These are phyloP conservation scores for Debaryomycetaceae sp. DNA, from an alignment of 1,139 yeast genomes.

Conservation along the genomic window DNA sequence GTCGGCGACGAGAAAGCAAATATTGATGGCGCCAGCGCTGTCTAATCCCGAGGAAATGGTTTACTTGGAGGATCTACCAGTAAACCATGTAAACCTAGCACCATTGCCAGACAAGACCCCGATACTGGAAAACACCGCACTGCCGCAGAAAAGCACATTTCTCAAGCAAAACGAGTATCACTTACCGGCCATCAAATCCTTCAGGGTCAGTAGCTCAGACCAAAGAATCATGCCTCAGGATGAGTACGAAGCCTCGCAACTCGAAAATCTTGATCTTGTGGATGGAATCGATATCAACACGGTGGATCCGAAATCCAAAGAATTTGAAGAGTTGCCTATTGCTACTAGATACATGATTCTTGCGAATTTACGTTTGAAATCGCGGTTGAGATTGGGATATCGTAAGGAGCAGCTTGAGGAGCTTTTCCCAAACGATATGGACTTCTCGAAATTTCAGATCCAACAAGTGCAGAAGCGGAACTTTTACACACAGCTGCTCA, in stretches of 20 bases:
- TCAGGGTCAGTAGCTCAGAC: conserved; percentile 38
- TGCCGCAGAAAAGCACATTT: conserved; percentile 8
- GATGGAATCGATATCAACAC: conserved; percentile 63
- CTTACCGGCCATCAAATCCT: conserved; percentile 50
- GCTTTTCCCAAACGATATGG: conserved; percentile 76
- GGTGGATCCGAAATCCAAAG: conserved; percentile 59
- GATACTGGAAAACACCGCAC: conserved; percentile 2
- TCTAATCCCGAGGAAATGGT: conserved; percentile 4
- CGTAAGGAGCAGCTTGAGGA: conserved; percentile 74
- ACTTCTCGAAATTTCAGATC: conserved; percentile 86
- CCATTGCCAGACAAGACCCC: conserved; percentile 1
- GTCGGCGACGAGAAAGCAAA: neutral
- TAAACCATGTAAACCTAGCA: conserved; percentile 9
- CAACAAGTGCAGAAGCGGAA: conserved; percentile 88
- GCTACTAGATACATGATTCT: conserved; percentile 83
- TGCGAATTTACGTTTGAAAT: conserved; percentile 70
- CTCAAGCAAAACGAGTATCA: conserved; percentile 68
- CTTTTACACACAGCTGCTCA: conserved; percentile 74
- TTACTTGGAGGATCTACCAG: conserved; percentile 33
- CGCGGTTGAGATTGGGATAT: conserved; percentile 92
- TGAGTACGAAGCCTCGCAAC: conserved; percentile 48
- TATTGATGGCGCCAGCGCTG: neutral
- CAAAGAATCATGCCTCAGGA: conserved; percentile 65
- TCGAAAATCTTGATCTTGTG: conserved; percentile 47
- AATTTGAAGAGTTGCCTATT: conserved; percentile 56